A percentile compares a stretch with the other conserved stretches of the same genome.
Evolutionary conservation across 176 grass and related monocot genomes (phyloP).

Genomic region (Ensete ventricosum): DNA sequence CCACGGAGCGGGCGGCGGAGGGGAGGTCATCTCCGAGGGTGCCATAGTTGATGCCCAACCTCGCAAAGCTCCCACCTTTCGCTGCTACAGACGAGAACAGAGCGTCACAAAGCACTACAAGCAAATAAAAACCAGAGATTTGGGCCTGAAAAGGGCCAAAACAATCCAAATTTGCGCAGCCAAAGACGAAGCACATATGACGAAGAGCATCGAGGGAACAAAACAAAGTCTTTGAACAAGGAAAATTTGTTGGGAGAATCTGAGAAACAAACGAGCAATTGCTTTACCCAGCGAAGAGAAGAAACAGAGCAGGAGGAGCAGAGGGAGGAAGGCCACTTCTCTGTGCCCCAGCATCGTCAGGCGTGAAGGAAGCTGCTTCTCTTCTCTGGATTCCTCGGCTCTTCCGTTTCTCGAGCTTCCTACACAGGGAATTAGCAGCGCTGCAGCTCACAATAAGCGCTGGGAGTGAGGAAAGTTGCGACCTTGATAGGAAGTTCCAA

Average conservation of each 20-base stretch:
- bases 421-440: neutral
- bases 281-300: constrained; percentile 19
- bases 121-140: neutral
- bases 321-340: neutral
- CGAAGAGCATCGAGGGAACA: neutral
- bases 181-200: neutral
- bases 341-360: neutral
- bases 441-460: neutral
- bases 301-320: constrained; percentile 10
- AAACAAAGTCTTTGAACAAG: neutral
- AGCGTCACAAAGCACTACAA: neutral
- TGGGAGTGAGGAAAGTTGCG: neutral
- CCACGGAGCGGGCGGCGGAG: constrained; percentile 35
- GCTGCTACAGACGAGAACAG: neutral
- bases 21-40: constrained; percentile 65
- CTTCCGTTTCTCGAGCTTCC: neutral
- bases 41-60: constrained; percentile 87
- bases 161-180: too few species aligned
- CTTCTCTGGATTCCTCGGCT: neutral
- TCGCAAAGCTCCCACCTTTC: constrained; percentile 20
- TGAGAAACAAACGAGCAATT: neutral
- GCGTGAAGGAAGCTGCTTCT: neutral
- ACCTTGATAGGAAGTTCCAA: neutral
- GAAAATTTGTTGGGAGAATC: neutral
- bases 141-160: too few species aligned